These are phyloP conservation scores for Moricandia arvensis DNA, from an alignment of 345 rosid species.

Conservation along the genomic window DNA sequence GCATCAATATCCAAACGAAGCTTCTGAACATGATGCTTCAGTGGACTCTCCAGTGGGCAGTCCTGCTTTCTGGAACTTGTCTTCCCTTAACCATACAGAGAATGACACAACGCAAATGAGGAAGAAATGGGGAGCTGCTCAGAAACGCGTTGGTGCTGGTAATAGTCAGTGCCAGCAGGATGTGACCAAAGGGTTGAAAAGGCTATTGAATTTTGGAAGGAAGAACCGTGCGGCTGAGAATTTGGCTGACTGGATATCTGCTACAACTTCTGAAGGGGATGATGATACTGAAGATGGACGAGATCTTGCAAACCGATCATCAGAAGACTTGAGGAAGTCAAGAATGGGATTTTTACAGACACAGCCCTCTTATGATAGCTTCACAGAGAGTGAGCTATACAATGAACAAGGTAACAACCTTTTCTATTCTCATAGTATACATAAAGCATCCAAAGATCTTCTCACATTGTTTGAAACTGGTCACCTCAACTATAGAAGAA, in stretches of 20 bases:
- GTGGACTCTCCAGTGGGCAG: conserved; percentile 87
- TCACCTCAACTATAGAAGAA: neutral
- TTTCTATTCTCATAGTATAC: neutral
- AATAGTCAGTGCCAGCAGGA: conserved; percentile 77
- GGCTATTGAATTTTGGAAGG: conserved; percentile 90
- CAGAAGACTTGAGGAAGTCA: conserved; percentile 94
- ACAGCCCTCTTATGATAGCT: conserved; percentile 71
- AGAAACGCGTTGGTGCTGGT: conserved; percentile 65
- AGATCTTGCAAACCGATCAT: conserved; percentile 73
- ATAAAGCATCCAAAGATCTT: neutral
- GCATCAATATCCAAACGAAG: conserved; percentile 62
- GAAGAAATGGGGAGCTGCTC: conserved; percentile 98
- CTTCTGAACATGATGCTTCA: conserved; percentile 78
- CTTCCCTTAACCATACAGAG: conserved; percentile 65
- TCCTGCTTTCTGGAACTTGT: conserved; percentile 87
- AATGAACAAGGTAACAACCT: conserved; percentile 76
- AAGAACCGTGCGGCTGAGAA: conserved; percentile 77
- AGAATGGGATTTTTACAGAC: conserved; percentile 84
- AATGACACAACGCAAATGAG: conserved; percentile 82
- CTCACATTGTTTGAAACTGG: neutral
- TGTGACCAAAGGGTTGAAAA: conserved; percentile 84
- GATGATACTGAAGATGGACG: conserved; percentile 94
- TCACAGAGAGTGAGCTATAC: conserved; percentile 67
- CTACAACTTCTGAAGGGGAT: conserved; percentile 97
- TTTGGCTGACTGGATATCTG: conserved; percentile 91